A percentile compares a stretch with the other conserved stretches of the same genome.
Conservation (phyloP, 2,329 filamentous ascomycete species). For the Exophiala phaeomuriformis region DNA sequence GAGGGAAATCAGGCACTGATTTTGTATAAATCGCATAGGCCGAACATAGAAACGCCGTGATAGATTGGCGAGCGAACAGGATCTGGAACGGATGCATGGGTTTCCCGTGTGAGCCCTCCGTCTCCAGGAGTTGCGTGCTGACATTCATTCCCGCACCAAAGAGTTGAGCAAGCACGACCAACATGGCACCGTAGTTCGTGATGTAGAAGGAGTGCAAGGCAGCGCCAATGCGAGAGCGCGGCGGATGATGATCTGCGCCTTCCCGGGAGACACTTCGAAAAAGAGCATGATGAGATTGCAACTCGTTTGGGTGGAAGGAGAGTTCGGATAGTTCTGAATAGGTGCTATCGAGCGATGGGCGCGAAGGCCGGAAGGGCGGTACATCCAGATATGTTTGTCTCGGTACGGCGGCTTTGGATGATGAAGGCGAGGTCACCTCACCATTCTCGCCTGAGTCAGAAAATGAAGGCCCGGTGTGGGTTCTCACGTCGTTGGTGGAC, state of each 20-base stretch:
- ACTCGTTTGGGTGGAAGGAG: slow-evolving; percentile 24
- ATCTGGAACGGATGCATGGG: slow-evolving; percentile 79
- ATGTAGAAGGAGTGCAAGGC: slow-evolving; percentile 46
- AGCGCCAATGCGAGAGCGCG: slow-evolving; percentile 29
- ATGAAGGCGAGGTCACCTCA: slow-evolving; percentile 8
- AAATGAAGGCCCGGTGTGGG: background rate
- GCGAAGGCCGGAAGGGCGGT: slow-evolving; percentile 9
- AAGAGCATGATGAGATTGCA: slow-evolving; percentile 13
- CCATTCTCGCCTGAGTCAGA: slow-evolving; percentile 5
- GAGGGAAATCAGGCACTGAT: slow-evolving; percentile 57
- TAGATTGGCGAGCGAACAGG: slow-evolving; percentile 68
- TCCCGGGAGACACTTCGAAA: slow-evolving; percentile 16
- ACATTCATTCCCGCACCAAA: slow-evolving; percentile 85
- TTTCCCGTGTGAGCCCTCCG: slow-evolving; percentile 56
- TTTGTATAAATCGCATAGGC: slow-evolving; percentile 66
- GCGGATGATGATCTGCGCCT: slow-evolving; percentile 4
- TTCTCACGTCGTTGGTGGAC: slow-evolving; percentile 3
- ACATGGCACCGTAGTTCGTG: slow-evolving; percentile 62
- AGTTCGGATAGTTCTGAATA: slow-evolving; percentile 28
- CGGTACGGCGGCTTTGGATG: background rate
- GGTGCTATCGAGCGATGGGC: slow-evolving; percentile 22
- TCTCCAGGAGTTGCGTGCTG: slow-evolving; percentile 66
- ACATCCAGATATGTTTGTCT: slow-evolving; percentile 15
- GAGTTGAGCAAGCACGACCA: slow-evolving; percentile 68
- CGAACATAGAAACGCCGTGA: slow-evolving; percentile 61